A percentile compares a stretch with the other conserved stretches of the same genome.
Evolutionary conservation across 805 yeast species (phyloP).

Genomic region (Lachancea quebecensis): DNA sequence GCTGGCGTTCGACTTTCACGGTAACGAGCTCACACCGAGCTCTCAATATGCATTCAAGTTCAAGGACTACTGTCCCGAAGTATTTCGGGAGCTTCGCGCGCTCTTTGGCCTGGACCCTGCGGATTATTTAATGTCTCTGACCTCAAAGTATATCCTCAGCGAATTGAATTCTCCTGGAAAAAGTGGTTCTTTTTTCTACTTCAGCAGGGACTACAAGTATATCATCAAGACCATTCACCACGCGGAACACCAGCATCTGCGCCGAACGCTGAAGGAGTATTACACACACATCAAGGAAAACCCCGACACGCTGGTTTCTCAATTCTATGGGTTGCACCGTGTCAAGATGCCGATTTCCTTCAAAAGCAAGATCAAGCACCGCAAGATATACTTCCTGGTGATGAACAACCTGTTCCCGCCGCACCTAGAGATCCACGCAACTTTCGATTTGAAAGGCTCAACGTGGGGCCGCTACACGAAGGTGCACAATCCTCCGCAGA

Average conservation of each 20-base stretch:
- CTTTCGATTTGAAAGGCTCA: conserved; percentile 91
- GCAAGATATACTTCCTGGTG: conserved; percentile 86
- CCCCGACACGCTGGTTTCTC: conserved; percentile 88
- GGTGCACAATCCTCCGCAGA: conserved; percentile 15
- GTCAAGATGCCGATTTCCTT: conserved; percentile 72
- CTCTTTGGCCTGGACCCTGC: conserved; percentile 90
- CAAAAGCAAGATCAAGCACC: conserved; percentile 35
- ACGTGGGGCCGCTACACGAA: conserved; percentile 68
- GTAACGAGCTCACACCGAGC: conserved; percentile 86
- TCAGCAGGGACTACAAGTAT: conserved; percentile 86
- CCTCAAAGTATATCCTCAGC: conserved; percentile 85
- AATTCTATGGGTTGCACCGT: conserved; percentile 92
- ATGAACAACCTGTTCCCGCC: conserved; percentile 98
- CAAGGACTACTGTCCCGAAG: conserved; percentile 93
- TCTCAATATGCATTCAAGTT: conserved; percentile 93
- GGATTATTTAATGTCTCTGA: conserved; percentile 84
- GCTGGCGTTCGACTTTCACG: conserved; percentile 77
- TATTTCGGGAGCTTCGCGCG: conserved; percentile 76
- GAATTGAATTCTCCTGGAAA: conserved; percentile 96
- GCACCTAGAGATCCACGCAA: conserved; percentile 73
- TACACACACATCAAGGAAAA: conserved; percentile 71
- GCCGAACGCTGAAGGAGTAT: conserved; percentile 68
- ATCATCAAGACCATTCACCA: conserved; percentile 95
- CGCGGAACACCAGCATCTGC: conserved; percentile 79
- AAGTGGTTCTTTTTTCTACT: conserved; percentile 93